Conservation (phyloP, 306 rosid genomes). For the Fragaria vesca region DNA sequence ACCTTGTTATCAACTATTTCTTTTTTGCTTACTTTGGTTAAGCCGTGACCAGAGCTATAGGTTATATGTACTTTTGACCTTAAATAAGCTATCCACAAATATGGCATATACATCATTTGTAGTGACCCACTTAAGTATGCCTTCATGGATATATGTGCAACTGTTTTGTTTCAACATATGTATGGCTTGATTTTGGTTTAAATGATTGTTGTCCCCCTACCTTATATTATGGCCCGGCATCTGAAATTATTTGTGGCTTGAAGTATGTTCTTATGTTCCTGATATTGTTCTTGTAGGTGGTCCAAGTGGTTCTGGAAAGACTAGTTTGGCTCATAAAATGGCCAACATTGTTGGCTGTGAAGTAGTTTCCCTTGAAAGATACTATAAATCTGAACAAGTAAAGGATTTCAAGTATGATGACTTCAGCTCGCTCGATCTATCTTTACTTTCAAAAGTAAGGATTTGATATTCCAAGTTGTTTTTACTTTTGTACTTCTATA, state of each 20-base stretch:
- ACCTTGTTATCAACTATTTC: not conserved
- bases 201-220: not conserved
- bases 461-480: not conserved
- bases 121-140: not conserved
- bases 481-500: not conserved
- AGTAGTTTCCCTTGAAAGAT: slow-evolving; percentile 92
- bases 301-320: slow-evolving; percentile 99
- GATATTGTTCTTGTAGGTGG: slow-evolving; percentile 69
- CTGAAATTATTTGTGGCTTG: slow-evolving; percentile 26
- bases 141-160: not conserved
- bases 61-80: not conserved
- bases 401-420: slow-evolving; percentile 95
- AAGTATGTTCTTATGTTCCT: slow-evolving; percentile 21
- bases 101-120: not conserved
- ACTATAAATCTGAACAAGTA: slow-evolving; percentile 72
- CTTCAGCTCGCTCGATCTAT: slow-evolving; percentile 79
- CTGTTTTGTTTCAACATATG: not conserved
- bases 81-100: not conserved
- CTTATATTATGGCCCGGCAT: not conserved
- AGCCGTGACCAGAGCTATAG: not conserved
- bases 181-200: not conserved
- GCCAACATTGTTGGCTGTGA: slow-evolving; percentile 98
- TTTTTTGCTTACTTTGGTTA: too few species aligned
- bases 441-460: slow-evolving; percentile 84
- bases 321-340: slow-evolving; percentile 99